Base-by-base conservation (phyloP, 2,329 filamentous ascomycete species). In the Aspergillus hortae region DNA sequence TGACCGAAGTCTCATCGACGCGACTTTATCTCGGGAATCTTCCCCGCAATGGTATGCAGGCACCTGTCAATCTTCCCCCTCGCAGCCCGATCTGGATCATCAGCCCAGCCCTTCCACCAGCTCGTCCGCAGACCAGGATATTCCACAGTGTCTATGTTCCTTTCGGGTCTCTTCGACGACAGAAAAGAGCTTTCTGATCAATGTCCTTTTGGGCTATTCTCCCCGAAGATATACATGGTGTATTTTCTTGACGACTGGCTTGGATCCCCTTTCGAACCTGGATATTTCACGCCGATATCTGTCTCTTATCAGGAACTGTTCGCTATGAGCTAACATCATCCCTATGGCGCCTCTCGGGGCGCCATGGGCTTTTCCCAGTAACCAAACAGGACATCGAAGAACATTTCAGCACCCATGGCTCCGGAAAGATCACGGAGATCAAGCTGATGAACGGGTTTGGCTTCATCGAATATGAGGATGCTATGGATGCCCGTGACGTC, bases 361-460 rank as follows among this genome's bases (percentile, higher is more conserved):
- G 64, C 53, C 50, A 36, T 63, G 59, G 59, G 48, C 50, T 65
- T 67, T 69, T 70, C 66, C 71, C 78, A 95, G 92, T 90, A 78
- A 96, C 92, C 76, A 97, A 97, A 80, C 86, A 89, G 75, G 92
- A 99, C 73, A 88, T 99, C 73, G 92, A 97, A 78, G 85, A 86
- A 67, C 92, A 97, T 76, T 99, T 99, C 78, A 87, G 87, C 73
- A 90, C 86, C 68, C 91, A 96, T 85, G 94, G 92, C 71, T 92
- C 91, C 64, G 94, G 94, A 74, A 91, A 96, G 74, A 97, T 99
- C 72, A 94, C 89, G 63, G 94, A 99, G 79, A 92, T 99, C 79
- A 99, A 99, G 81, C 85, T 99, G 59, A 99, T 99, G 94, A 97
- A 96, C 72, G 94, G 94, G 68, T 99, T 99, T 71, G 94, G 94